A percentile compares a stretch with the other conserved stretches of the same genome.
phyloP scores from a whole-genome alignment of 208 protist genomes.

The Leishmania arabica region DNA sequence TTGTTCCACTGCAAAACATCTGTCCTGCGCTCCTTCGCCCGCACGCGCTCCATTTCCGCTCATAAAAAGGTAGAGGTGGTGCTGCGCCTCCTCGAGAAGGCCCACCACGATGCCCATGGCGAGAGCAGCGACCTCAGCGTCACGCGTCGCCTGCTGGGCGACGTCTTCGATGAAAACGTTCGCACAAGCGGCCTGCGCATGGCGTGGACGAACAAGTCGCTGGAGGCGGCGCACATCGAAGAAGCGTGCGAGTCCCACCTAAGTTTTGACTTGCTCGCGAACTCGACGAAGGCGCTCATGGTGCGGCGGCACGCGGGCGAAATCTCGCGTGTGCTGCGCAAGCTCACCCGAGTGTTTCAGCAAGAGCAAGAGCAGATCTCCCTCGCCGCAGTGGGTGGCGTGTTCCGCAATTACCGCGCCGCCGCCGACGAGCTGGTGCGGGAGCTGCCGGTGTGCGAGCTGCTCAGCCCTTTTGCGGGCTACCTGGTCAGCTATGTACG shows the following conservation, averaged over 20 bases:
- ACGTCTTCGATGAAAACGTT: conserved; percentile 85
- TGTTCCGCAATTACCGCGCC: conserved; percentile 78
- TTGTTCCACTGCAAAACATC: conserved; percentile 87
- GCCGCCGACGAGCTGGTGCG: conserved; percentile 72
- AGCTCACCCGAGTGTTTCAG: conserved; percentile 78
- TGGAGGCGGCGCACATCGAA: conserved; percentile 90
- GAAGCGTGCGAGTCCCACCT: conserved; percentile 80
- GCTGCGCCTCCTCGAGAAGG: conserved; percentile 71
- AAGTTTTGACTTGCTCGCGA: conserved; percentile 76
- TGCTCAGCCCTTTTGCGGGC: conserved; percentile 79
- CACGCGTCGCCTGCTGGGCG: conserved; percentile 78
- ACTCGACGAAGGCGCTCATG: conserved; percentile 79
- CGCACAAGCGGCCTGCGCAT: conserved; percentile 79
- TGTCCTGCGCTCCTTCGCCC: conserved; percentile 78
- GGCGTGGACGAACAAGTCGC: conserved; percentile 86
- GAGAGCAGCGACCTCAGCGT: conserved; percentile 74
- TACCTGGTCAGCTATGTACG: conserved; percentile 79
- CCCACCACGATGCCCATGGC: conserved; percentile 80
- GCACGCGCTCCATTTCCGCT: conserved; percentile 50
- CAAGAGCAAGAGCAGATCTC: conserved; percentile 73
- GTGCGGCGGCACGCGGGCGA: conserved; percentile 73
- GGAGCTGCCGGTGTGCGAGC: conserved; percentile 48
- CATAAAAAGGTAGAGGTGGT: conserved; percentile 75
- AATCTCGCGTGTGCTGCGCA: conserved; percentile 61
- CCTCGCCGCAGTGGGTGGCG: conserved; percentile 63